Evolutionary conservation across 345 rosid genomes (phyloP).

Genomic region (Rhizophora apiculata): DNA sequence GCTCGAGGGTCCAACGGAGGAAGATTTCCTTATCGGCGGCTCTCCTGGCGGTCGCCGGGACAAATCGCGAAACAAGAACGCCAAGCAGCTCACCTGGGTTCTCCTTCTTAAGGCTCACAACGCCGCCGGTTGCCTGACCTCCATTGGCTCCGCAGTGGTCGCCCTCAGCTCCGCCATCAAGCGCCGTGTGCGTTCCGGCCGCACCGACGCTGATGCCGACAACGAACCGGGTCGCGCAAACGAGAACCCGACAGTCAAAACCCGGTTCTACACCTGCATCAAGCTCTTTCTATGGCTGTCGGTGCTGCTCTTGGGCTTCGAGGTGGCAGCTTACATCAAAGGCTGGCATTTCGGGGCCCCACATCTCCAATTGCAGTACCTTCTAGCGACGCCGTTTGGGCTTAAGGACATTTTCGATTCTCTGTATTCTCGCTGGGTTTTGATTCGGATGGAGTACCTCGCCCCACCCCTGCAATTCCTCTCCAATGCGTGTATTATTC

Average conservation of each 20-base stretch:
- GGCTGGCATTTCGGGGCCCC: slow-evolving; percentile 82
- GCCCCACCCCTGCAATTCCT: slow-evolving; percentile 93
- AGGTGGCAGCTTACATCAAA: slow-evolving; percentile 66
- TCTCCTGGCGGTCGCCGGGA: slow-evolving; percentile 36
- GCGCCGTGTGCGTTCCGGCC: slow-evolving; percentile 70
- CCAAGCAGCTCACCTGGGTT: slow-evolving; percentile 96
- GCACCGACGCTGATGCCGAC: slow-evolving; percentile 49
- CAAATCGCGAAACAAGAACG: slow-evolving; percentile 74
- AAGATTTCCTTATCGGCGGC: slow-evolving; percentile 56
- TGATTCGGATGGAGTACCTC: slow-evolving; percentile 72
- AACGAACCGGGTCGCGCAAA: slow-evolving; percentile 25
- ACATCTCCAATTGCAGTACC: slow-evolving; percentile 57
- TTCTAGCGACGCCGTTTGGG: slow-evolving; percentile 47
- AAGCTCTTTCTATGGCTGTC: slow-evolving; percentile 71
- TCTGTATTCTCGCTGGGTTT: slow-evolving; percentile 71
- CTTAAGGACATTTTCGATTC: slow-evolving; percentile 56
- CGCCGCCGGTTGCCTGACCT: slow-evolving; percentile 89
- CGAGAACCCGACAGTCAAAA: slow-evolving; percentile 44
- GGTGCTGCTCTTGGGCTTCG: slow-evolving; percentile 56
- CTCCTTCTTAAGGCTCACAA: slow-evolving; percentile 90
- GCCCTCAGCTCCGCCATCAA: slow-evolving; percentile 61
- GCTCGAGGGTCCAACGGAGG: slow-evolving; percentile 70
- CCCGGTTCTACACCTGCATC: slow-evolving; percentile 63
- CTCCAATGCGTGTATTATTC: slow-evolving; percentile 74
- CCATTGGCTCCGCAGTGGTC: slow-evolving; percentile 63